phyloP scores from a whole-genome alignment of 78 protist species.

The Protostelium mycophagum region DNA sequence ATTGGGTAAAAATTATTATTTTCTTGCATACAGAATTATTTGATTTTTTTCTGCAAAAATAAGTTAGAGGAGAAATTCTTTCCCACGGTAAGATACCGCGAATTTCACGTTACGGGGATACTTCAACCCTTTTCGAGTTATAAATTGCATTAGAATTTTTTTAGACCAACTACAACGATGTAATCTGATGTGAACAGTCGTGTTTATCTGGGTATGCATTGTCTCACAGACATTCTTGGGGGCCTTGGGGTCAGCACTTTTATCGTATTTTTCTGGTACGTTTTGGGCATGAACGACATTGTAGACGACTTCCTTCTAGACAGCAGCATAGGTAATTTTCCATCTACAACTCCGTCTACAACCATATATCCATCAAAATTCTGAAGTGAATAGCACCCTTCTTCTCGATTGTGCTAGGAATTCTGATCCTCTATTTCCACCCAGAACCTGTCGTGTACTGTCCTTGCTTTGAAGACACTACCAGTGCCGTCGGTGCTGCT shows the following conservation, averaged over 20 bases:
- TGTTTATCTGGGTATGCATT: background rate
- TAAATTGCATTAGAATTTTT: too few relatives aligned
- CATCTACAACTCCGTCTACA: too few relatives aligned
- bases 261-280: background rate
- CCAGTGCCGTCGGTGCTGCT: background rate
- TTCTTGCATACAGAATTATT: too few relatives aligned
- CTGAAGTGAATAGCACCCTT: background rate
- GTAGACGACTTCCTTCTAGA: background rate
- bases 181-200: background rate
- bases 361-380: background rate
- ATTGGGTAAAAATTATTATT: too few relatives aligned
- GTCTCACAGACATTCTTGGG: background rate
- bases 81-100: too few relatives aligned
- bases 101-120: too few relatives aligned
- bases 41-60: too few relatives aligned
- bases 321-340: background rate
- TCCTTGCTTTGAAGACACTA: constrained; percentile 1
- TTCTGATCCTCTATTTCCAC: background rate
- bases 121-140: too few relatives aligned
- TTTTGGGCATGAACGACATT: background rate
- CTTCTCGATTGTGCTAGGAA: background rate
- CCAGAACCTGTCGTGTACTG: background rate
- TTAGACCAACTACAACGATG: too few relatives aligned
- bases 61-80: too few relatives aligned
- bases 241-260: background rate